A percentile compares a stretch with the other conserved stretches of the same genome.
phyloP scores from a whole-genome alignment of 2,329 filamentous ascomycete species.

The Phialophora macrospora region DNA sequence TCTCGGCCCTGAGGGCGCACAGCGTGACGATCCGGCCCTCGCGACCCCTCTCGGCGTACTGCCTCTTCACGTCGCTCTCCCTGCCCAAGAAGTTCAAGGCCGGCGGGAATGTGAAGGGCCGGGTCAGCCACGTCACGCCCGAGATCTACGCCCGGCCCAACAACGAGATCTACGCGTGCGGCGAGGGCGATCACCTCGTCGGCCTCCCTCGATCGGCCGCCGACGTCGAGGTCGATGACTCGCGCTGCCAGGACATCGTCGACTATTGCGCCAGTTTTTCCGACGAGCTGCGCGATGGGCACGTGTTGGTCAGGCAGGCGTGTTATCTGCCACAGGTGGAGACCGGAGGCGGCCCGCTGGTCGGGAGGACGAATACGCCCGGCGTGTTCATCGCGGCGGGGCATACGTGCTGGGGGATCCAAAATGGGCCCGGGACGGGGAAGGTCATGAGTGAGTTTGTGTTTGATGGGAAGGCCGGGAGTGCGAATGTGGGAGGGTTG shows the following conservation, averaged over 20 bases:
- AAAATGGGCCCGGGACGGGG: conserved; percentile 89
- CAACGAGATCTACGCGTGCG: conserved; percentile 90
- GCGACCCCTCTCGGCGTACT: conserved; percentile 55
- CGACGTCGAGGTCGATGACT: conserved; percentile 74
- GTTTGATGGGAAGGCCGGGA: conserved; percentile 72
- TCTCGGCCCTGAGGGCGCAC: conserved; percentile 65
- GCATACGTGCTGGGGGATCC: conserved; percentile 98
- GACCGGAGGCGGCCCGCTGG: conserved; percentile 66
- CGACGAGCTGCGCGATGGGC: conserved; percentile 66
- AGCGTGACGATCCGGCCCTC: conserved; percentile 65
- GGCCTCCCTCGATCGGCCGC: conserved; percentile 78
- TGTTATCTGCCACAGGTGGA: conserved; percentile 87
- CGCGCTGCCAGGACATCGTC: conserved; percentile 81
- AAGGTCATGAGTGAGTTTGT: conserved; percentile 79
- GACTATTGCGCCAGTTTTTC: conserved; percentile 69
- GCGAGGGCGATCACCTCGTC: conserved; percentile 77
- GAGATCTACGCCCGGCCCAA: conserved; percentile 93
- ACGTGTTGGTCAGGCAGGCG: conserved; percentile 78
- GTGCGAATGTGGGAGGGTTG: conserved; percentile 68
- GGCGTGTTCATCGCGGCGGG: conserved; percentile 83
- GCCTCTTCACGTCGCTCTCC: conserved; percentile 78
- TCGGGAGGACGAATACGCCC: conserved; percentile 73
- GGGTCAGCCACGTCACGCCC: conserved; percentile 71
- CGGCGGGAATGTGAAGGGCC: conserved; percentile 52
- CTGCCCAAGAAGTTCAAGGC: conserved; percentile 68